phyloP scores from a whole-genome alignment of 352 stramenopile species.

The Phytophthora aleatoria region DNA sequence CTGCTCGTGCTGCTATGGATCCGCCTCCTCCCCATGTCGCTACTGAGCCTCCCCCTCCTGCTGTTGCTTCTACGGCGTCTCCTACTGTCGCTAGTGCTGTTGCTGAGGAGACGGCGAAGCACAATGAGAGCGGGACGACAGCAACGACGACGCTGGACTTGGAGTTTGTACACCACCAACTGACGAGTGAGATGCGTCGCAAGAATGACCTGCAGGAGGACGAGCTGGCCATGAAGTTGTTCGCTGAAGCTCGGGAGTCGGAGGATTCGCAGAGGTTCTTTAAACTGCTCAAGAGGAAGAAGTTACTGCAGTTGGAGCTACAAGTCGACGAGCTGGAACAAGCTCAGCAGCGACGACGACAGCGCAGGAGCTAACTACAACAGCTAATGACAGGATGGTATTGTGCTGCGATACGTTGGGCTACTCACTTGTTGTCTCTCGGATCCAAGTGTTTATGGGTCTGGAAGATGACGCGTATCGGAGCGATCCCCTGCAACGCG shows the following conservation, averaged over 20 bases:
- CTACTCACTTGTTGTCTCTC: too few relatives aligned
- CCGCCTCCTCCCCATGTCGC: too few relatives aligned
- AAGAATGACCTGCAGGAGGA: too few relatives aligned
- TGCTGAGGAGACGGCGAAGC: too few relatives aligned
- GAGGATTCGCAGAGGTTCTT: slow-evolving; percentile 26
- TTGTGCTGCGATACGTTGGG: background rate
- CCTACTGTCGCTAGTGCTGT: too few relatives aligned
- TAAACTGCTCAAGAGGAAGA: slow-evolving; percentile 27
- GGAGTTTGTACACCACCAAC: too few relatives aligned
- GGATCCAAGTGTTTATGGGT: background rate
- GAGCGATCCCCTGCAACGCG: slow-evolving; percentile 8
- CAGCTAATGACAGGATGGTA: background rate
- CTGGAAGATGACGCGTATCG: slow-evolving; percentile 22
- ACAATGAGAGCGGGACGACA: too few relatives aligned
- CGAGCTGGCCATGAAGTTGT: slow-evolving; percentile 10
- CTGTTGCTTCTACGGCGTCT: too few relatives aligned
- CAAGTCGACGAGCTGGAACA: slow-evolving; percentile 23
- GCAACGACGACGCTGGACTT: too few relatives aligned
- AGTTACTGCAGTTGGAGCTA: slow-evolving; percentile 21
- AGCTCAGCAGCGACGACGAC: slow-evolving; percentile 17
- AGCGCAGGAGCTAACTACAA: slow-evolving; percentile 7
- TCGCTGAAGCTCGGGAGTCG: slow-evolving; percentile 12
- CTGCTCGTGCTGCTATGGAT: too few relatives aligned
- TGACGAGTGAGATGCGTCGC: too few relatives aligned
- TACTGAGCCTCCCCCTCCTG: too few relatives aligned